Percentiles rank a stretch among this genome's conserved stretches.
Conservation (phyloP, 2,329 filamentous ascomycete species). For the Venturiaceae sp. region DNA sequence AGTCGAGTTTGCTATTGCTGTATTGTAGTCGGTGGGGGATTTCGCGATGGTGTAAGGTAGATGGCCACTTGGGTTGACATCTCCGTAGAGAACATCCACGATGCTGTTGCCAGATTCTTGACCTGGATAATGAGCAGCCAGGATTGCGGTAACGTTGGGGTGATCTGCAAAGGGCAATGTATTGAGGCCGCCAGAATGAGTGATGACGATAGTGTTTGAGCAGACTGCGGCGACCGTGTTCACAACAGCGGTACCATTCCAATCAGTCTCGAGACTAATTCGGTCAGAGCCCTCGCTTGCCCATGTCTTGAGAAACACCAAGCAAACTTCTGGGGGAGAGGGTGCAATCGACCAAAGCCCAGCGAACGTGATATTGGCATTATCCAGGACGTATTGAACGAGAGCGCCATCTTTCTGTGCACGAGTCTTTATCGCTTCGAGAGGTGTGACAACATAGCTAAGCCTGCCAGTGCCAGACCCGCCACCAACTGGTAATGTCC, state of each 20-base stretch:
- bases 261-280: slow-evolving; percentile 38
- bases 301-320: slow-evolving; percentile 40
- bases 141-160: slow-evolving; percentile 28
- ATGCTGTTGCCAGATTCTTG: slow-evolving; percentile 80
- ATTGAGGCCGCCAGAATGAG: slow-evolving; percentile 26
- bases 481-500: slow-evolving; percentile 61
- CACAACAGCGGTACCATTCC: slow-evolving; percentile 31
- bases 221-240: slow-evolving; percentile 26
- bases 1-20: slow-evolving; percentile 13
- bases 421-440: slow-evolving; percentile 17
- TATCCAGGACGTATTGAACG: slow-evolving; percentile 19
- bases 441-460: slow-evolving; percentile 33
- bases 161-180: slow-evolving; percentile 24
- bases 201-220: slow-evolving; percentile 28
- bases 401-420: slow-evolving; percentile 18
- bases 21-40: slow-evolving; percentile 21
- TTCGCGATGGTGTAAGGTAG: slow-evolving; percentile 64
- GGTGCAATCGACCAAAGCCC: slow-evolving; percentile 6
- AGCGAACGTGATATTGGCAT: slow-evolving; percentile 14
- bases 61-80: slow-evolving; percentile 66
- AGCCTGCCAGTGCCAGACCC: slow-evolving; percentile 46
- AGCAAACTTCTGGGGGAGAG: slow-evolving; percentile 20
- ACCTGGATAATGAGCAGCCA: slow-evolving; percentile 42
- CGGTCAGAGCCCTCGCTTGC: slow-evolving; percentile 40
- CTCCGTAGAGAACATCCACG: slow-evolving; percentile 68